Percentiles rank a stretch among this genome's conserved stretches.
Conservation (phyloP, 2,329 filamentous ascomycete genomes). For the Penicillium sp. region DNA sequence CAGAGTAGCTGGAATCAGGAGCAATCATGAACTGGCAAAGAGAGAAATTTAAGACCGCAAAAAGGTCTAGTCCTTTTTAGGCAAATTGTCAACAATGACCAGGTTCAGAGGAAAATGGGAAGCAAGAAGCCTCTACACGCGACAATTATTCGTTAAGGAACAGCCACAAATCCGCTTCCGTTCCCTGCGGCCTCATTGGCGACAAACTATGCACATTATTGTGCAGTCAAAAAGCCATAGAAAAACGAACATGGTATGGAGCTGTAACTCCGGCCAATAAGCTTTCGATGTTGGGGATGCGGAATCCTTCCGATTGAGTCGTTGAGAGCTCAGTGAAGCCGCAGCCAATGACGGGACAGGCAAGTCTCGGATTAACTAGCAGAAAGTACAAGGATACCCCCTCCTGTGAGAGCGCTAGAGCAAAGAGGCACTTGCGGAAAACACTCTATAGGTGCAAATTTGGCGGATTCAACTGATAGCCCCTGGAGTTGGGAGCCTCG, state of each 20-base stretch:
- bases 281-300: neutral
- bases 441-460: neutral
- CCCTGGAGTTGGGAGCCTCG: neutral
- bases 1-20: neutral
- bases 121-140: neutral
- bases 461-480: neutral
- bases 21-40: neutral
- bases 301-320: neutral
- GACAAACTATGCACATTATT: neutral
- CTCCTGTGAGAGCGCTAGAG: neutral
- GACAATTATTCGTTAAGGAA: neutral
- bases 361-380: neutral
- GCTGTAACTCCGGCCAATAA: neutral
- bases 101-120: neutral
- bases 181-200: neutral
- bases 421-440: neutral
- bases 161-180: neutral
- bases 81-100: neutral
- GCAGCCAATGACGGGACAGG: neutral
- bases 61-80: neutral
- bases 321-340: neutral
- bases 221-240: neutral
- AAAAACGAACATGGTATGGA: neutral
- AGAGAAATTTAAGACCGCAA: neutral
- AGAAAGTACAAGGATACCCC: neutral